Percentiles rank a stretch among this genome's conserved stretches.
Evolutionary conservation across 2,329 filamentous ascomycete genomes (phyloP).

Genomic region (Paramyrothecium roridum): DNA sequence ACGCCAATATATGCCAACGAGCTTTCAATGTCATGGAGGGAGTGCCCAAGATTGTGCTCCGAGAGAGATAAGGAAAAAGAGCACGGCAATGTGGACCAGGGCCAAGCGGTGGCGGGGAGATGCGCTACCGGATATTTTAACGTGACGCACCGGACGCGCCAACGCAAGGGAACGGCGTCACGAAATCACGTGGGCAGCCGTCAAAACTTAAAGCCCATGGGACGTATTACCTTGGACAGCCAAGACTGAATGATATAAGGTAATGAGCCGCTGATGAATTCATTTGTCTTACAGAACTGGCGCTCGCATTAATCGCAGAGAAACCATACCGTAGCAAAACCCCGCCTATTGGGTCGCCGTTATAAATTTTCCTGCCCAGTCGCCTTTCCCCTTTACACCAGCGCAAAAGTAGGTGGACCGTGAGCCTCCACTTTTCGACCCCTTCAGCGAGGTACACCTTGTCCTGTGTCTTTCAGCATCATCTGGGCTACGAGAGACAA

Average conservation of each 20-base stretch:
- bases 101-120: constrained; percentile 1
- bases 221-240: too few species aligned
- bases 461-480: constrained; percentile 2
- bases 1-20: neutral
- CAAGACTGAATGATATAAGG: too few species aligned
- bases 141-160: constrained; percentile 5
- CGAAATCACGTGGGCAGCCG: constrained; percentile 18
- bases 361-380: too few species aligned
- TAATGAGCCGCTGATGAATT: too few species aligned
- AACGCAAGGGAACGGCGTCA: constrained; percentile 12
- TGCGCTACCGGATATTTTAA: constrained; percentile 13
- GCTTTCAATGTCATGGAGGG: neutral
- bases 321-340: too few species aligned
- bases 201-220: too few species aligned
- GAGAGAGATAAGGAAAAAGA: neutral
- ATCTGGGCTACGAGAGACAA: constrained; percentile 4
- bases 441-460: constrained; percentile 4
- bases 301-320: too few species aligned
- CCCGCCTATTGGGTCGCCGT: too few species aligned
- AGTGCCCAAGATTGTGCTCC: neutral
- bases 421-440: neutral
- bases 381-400: neutral
- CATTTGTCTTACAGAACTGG: too few species aligned
- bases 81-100: neutral
- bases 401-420: neutral